Conservation (phyloP, 2,329 filamentous ascomycete genomes). For the Diaporthe sp. region DNA sequence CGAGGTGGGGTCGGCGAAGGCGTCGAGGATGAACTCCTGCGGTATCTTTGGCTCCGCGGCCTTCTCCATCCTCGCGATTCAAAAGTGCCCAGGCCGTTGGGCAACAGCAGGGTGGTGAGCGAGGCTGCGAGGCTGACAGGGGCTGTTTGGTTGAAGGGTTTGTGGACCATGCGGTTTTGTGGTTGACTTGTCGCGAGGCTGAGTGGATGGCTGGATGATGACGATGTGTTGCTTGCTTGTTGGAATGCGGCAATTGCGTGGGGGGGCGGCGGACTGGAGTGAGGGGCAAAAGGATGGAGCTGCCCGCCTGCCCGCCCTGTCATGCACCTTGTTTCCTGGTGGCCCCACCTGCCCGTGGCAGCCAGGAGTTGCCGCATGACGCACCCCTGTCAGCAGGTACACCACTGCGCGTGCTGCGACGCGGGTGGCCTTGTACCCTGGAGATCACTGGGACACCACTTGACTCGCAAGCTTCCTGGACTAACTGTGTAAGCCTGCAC, state of each 20-base stretch:
- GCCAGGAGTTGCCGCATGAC: constrained; percentile 9
- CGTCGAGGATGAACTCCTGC: constrained; percentile 92
- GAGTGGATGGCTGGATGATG: background rate
- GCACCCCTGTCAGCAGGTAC: constrained; percentile 16
- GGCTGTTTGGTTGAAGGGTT: background rate
- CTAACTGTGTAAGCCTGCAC: background rate
- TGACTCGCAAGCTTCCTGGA: background rate
- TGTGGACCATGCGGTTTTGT: background rate
- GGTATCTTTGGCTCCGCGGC: constrained; percentile 60
- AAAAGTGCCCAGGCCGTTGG: no score
- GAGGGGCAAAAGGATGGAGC: constrained; percentile 19
- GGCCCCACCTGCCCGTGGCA: background rate
- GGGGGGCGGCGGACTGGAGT: background rate
- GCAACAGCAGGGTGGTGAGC: background rate
- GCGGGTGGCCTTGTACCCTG: background rate
- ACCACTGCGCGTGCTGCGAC: background rate
- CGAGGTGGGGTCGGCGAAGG: constrained; percentile 89
- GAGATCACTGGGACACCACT: background rate
- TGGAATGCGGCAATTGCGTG: constrained; percentile 26
- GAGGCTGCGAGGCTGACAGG: constrained; percentile 15
- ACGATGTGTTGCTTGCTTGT: background rate
- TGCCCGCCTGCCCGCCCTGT: background rate
- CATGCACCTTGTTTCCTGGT: background rate
- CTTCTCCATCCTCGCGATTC: constrained; percentile 21
- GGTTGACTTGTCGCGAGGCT: constrained; percentile 9